phyloP scores from a whole-genome alignment of 345 rosid species.

The Populus deltoides region DNA sequence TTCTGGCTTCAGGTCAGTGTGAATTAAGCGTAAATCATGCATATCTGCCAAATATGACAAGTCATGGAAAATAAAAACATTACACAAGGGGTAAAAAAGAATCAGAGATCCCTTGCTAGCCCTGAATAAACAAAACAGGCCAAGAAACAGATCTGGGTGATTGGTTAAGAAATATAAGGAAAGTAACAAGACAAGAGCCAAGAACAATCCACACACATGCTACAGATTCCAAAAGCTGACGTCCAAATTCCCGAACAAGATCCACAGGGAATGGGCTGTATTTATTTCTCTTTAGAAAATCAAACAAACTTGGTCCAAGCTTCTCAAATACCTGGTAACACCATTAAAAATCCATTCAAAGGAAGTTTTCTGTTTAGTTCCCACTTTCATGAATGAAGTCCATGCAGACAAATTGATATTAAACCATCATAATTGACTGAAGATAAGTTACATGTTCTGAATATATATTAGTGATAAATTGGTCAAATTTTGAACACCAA shows the following conservation, averaged over 20 bases:
- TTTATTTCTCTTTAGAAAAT: slow-evolving; percentile 32
- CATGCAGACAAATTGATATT: slow-evolving; percentile 17
- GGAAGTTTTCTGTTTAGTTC: slow-evolving; percentile 52
- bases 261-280: slow-evolving; percentile 34
- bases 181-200: slow-evolving; percentile 6
- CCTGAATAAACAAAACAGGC: slow-evolving; percentile 17
- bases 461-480: slow-evolving; percentile 1
- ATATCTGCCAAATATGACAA: slow-evolving; percentile 32
- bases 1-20: slow-evolving; percentile 33
- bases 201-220: slow-evolving; percentile 30
- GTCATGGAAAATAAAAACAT: slow-evolving; percentile 4
- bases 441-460: background rate
- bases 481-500: background rate
- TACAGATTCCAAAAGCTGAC: slow-evolving; percentile 34
- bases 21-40: slow-evolving; percentile 30
- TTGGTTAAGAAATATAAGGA: background rate
- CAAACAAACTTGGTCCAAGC: slow-evolving; percentile 35
- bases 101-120: background rate
- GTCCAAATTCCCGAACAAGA: slow-evolving; percentile 36
- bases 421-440: slow-evolving; percentile 8
- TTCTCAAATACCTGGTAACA: slow-evolving; percentile 34
- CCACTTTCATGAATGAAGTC: slow-evolving; percentile 33
- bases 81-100: background rate
- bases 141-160: slow-evolving; percentile 5
- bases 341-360: slow-evolving; percentile 53